Percentiles rank a stretch among this genome's conserved stretches.
Evolutionary conservation across 2,329 filamentous ascomycete genomes (phyloP).

Genomic region (Neonectria neomacrospora): DNA sequence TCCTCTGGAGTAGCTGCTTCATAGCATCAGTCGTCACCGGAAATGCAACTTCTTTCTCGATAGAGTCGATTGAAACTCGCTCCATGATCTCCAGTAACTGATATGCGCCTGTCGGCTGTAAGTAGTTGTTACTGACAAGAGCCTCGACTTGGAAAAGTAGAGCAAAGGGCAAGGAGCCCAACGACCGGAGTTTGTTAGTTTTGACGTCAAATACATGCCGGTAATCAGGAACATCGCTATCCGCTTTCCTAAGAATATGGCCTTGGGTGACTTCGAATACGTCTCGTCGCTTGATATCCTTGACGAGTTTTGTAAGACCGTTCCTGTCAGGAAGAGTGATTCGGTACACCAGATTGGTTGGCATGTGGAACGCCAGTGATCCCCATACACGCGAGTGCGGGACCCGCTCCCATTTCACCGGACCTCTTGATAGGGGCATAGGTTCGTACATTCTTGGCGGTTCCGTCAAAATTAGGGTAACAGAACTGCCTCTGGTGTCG

Average conservation of each 20-base stretch:
- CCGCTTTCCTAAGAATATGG: slow-evolving; percentile 32
- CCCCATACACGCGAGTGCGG: slow-evolving; percentile 40
- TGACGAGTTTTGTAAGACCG: slow-evolving; percentile 23
- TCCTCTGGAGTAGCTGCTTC: slow-evolving; percentile 60
- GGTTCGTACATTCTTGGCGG: slow-evolving; percentile 61
- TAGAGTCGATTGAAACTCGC: slow-evolving; percentile 41
- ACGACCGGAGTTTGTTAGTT: slow-evolving; percentile 40
- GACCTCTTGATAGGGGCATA: slow-evolving; percentile 16
- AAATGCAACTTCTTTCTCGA: slow-evolving; percentile 38
- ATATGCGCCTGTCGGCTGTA: slow-evolving; percentile 65
- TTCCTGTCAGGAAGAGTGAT: slow-evolving; percentile 33
- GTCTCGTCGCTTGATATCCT: slow-evolving; percentile 39
- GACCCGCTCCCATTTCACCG: slow-evolving; percentile 45
- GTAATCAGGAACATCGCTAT: slow-evolving; percentile 17
- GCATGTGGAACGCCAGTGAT: slow-evolving; percentile 26
- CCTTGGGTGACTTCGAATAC: slow-evolving; percentile 40
- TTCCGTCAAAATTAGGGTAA: slow-evolving; percentile 63
- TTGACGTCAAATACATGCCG: slow-evolving; percentile 39
- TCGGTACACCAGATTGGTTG: slow-evolving; percentile 59
- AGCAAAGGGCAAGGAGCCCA: slow-evolving; percentile 54
- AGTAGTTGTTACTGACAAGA: slow-evolving; percentile 70
- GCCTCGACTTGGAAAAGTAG: slow-evolving; percentile 72
- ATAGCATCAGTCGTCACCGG: slow-evolving; percentile 65
- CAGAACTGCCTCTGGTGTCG: slow-evolving; percentile 48
- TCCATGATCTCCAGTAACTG: slow-evolving; percentile 59